phyloP scores from a whole-genome alignment of 164 flowering plant species.

The Santalum album region DNA sequence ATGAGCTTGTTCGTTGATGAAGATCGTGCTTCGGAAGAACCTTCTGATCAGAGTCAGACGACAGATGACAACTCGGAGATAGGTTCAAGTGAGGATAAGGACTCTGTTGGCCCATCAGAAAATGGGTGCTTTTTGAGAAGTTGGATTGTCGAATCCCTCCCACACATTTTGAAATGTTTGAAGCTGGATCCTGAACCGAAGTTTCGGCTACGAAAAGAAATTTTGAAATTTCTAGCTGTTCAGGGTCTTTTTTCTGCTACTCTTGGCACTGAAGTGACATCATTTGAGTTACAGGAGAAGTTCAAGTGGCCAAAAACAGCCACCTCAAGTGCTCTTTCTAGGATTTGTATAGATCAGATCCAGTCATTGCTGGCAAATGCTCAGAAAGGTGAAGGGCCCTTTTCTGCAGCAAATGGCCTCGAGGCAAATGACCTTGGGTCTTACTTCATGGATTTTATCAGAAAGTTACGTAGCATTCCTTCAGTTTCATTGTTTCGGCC shows the following conservation, averaged over 20 bases:
- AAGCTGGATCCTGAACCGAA: constrained; percentile 61
- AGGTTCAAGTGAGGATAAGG: constrained; percentile 70
- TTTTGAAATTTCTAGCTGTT: constrained; percentile 81
- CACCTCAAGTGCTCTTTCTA: constrained; percentile 59
- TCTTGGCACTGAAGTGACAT: constrained; percentile 91
- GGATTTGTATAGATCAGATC: constrained; percentile 81
- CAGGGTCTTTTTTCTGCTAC: constrained; percentile 91
- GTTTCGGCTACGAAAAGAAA: constrained; percentile 64
- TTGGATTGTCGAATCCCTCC: constrained; percentile 85
- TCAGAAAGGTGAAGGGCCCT: constrained; percentile 59
- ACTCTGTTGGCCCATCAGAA: constrained; percentile 32
- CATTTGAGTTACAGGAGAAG: constrained; percentile 87
- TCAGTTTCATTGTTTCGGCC: constrained; percentile 78
- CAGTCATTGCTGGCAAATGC: constrained; percentile 65
- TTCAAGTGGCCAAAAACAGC: constrained; percentile 87
- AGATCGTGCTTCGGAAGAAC: constrained; percentile 57
- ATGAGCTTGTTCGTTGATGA: constrained; percentile 80
- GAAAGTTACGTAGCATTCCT: constrained; percentile 76
- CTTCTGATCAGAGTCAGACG: constrained; percentile 94
- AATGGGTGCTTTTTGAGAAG: constrained; percentile 53
- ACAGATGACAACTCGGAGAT: constrained; percentile 88
- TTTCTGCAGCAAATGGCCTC: constrained; percentile 21
- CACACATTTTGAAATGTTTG: constrained; percentile 51
- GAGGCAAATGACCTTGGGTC: constrained; percentile 75
- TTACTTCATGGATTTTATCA: constrained; percentile 72